Evolutionary conservation across 176 grass and related monocot species (phyloP).

Genomic region (Olyra latifolia): DNA sequence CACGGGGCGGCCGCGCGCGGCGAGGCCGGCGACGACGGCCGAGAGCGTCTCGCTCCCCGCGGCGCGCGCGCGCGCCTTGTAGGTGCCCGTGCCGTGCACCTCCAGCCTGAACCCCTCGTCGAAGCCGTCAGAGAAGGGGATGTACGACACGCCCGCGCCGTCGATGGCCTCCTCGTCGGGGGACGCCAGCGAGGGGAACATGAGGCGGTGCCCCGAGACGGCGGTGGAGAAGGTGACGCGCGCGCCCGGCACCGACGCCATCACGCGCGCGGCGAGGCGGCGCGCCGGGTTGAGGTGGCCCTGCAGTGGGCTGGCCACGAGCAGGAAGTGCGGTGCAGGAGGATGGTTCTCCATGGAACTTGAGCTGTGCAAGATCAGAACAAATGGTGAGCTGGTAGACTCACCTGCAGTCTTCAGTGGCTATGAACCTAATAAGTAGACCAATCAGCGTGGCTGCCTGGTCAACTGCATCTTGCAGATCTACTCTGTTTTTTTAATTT

Average conservation of each 20-base stretch:
- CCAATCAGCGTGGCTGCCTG: too few relatives aligned
- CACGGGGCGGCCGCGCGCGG: neutral
- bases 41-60: neutral
- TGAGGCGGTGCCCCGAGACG: slow-evolving; percentile 31
- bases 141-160: slow-evolving; percentile 20
- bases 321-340: slow-evolving; percentile 26
- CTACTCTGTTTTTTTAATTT: too few relatives aligned
- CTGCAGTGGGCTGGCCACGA: slow-evolving; percentile 24
- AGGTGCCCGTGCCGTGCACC: neutral
- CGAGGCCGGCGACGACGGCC: neutral
- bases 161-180: slow-evolving; percentile 11
- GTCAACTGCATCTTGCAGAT: too few relatives aligned
- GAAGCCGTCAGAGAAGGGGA: slow-evolving; percentile 41
- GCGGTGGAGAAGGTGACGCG: slow-evolving; percentile 50
- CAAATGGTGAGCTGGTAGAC: neutral
- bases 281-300: slow-evolving; percentile 48
- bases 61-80: neutral
- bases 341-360: neutral
- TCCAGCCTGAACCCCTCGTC: slow-evolving; percentile 24
- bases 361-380: neutral
- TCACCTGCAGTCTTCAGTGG: too few relatives aligned
- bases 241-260: neutral
- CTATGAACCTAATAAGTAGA: too few relatives aligned
- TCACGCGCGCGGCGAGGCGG: slow-evolving; percentile 20
- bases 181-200: slow-evolving; percentile 19